These are phyloP conservation scores for Polyplosphaeria fusca DNA, from an alignment of 495 filamentous ascomycete species.

Conservation along the genomic window DNA sequence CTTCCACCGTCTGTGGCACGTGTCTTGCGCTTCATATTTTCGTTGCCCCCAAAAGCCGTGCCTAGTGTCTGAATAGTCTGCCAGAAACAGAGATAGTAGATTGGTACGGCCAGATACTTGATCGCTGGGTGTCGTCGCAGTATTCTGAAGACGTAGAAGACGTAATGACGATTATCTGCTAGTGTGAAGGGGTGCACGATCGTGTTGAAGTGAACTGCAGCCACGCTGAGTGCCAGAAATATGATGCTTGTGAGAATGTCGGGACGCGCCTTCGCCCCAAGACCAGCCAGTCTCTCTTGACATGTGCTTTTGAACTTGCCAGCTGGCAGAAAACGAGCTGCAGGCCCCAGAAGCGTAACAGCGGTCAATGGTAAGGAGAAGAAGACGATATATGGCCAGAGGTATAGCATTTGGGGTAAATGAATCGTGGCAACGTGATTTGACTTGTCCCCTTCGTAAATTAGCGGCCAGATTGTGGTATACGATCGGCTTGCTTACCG, in stretches of 20 bases:
- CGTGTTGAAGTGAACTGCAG: constrained; percentile 75
- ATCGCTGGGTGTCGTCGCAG: constrained; percentile 59
- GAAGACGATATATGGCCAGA: constrained; percentile 84
- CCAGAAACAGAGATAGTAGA: constrained; percentile 64
- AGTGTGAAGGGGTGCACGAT: constrained; percentile 94
- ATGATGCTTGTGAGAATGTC: constrained; percentile 39
- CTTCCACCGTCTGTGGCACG: too few species aligned
- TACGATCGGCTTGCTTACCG: constrained; percentile 49
- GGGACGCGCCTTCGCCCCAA: constrained; percentile 35
- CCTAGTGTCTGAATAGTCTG: constrained; percentile 56
- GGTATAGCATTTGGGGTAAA: constrained; percentile 88
- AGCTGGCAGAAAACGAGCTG: constrained; percentile 17
- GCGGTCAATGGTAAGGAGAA: constrained; percentile 80
- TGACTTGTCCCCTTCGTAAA: constrained; percentile 72
- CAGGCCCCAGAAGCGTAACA: constrained; percentile 43
- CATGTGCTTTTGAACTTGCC: constrained; percentile 13
- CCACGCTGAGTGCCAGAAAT: constrained; percentile 50
- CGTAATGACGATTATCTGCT: constrained; percentile 94
- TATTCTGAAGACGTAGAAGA: constrained; percentile 92
- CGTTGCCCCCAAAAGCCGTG: neutral
- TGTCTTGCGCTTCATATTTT: neutral
- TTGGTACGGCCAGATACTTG: constrained; percentile 63
- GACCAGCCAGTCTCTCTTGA: constrained; percentile 38
- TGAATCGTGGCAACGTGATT: constrained; percentile 89
- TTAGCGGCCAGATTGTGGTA: constrained; percentile 11